phyloP scores from a whole-genome alignment of 257 asterid species.

The Ophiorrhiza pumila region DNA sequence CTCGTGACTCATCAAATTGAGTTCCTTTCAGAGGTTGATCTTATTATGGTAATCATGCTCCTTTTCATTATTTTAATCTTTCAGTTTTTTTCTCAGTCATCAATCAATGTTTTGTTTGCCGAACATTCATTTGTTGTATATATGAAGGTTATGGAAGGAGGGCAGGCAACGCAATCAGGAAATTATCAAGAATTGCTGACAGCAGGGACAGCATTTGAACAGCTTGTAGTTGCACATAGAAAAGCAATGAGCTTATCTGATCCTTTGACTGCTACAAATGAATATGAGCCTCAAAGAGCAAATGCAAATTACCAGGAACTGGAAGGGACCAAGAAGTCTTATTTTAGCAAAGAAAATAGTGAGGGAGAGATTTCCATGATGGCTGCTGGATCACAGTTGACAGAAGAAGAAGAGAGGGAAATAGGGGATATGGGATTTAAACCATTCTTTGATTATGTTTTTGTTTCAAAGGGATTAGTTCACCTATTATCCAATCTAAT shows the following conservation, averaged over 20 bases:
- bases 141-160: constrained; percentile 60
- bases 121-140: not conserved
- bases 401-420: constrained; percentile 70
- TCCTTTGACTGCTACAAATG: constrained; percentile 22
- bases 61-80: not conserved
- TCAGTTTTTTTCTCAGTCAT: not conserved
- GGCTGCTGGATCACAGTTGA: constrained; percentile 40
- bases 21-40: constrained; percentile 57
- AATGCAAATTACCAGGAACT: not conserved
- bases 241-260: constrained; percentile 38
- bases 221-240: constrained; percentile 61
- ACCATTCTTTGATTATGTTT: constrained; percentile 46
- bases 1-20: constrained; percentile 88
- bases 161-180: constrained; percentile 59
- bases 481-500: constrained; percentile 12
- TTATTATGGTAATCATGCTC: constrained; percentile 51
- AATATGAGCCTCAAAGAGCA: constrained; percentile 6
- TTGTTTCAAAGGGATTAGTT: constrained; percentile 41
- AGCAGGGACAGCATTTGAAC: constrained; percentile 57
- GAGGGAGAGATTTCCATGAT: constrained; percentile 36
- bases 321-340: constrained; percentile 22
- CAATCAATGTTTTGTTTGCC: not conserved
- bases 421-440: constrained; percentile 51
- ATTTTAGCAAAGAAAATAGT: constrained; percentile 26
- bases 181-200: constrained; percentile 46